A percentile compares a stretch with the other conserved stretches of the same genome.
Evolutionary conservation across 2,329 filamentous ascomycete genomes (phyloP).

Genomic region (Sporothrix mexicana): DNA sequence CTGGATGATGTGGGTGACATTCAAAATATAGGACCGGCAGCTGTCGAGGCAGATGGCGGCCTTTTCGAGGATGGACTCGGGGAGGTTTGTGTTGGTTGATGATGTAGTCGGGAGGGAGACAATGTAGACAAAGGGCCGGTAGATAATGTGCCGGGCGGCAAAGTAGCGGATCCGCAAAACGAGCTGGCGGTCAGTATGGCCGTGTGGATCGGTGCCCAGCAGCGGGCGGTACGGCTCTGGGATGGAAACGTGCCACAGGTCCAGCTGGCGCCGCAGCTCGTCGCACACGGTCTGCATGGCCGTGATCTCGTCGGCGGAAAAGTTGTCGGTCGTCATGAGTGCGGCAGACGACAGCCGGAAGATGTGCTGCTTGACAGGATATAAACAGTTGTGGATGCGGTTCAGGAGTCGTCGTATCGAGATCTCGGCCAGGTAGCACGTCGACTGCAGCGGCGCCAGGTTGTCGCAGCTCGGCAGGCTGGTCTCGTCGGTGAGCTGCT

Average conservation of each 20-base stretch:
- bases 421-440: slow-evolving; percentile 45
- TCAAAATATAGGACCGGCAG: slow-evolving; percentile 43
- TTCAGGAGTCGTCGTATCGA: slow-evolving; percentile 45
- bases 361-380: slow-evolving; percentile 41
- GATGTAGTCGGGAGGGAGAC: slow-evolving; percentile 37
- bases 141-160: slow-evolving; percentile 45
- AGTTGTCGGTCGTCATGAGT: slow-evolving; percentile 41
- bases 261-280: slow-evolving; percentile 44
- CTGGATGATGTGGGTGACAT: slow-evolving; percentile 41
- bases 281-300: slow-evolving; percentile 42
- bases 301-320: slow-evolving; percentile 41
- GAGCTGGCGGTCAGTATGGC: slow-evolving; percentile 39
- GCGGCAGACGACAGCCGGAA: slow-evolving; percentile 41
- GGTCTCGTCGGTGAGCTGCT: slow-evolving; percentile 44
- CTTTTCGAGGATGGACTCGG: slow-evolving; percentile 42
- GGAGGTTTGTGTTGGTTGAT: slow-evolving; percentile 24
- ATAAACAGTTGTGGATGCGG: slow-evolving; percentile 45
- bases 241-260: slow-evolving; percentile 45
- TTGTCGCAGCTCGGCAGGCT: slow-evolving; percentile 42
- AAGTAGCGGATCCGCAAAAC: slow-evolving; percentile 45
- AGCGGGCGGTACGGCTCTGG: slow-evolving; percentile 43
- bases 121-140: slow-evolving; percentile 45
- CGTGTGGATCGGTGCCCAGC: slow-evolving; percentile 38
- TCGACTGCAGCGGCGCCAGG: slow-evolving; percentile 38
- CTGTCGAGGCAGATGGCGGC: slow-evolving; percentile 44